Evolutionary conservation across 768 basidiomycete genomes (phyloP).

Genomic region (Lactarius hatsudake): DNA sequence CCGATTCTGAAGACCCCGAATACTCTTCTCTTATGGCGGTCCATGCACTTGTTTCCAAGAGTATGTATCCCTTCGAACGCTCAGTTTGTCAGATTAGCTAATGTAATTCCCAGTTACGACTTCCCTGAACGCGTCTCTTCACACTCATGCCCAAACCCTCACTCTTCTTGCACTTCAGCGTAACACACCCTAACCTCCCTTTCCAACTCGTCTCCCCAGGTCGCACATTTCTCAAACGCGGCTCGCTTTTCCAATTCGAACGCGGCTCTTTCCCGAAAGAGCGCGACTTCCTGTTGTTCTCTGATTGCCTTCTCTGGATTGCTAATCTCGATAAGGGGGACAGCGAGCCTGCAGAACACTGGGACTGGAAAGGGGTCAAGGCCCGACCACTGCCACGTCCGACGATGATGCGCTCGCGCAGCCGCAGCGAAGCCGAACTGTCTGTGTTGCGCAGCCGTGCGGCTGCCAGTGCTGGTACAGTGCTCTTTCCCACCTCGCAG

Average conservation of each 20-base stretch:
- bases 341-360: constrained; percentile 25
- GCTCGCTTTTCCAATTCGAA: constrained; percentile 56
- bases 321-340: constrained; percentile 42
- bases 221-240: constrained; percentile 71
- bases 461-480: background rate
- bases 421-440: constrained; percentile 61
- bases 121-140: constrained; percentile 76
- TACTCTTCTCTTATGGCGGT: constrained; percentile 56
- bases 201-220: constrained; percentile 79
- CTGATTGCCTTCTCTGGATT: constrained; percentile 79
- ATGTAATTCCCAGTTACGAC: constrained; percentile 54
- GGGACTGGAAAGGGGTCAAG: constrained; percentile 29
- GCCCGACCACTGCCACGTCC: constrained; percentile 29
- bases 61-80: constrained; percentile 40
- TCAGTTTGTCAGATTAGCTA: constrained; percentile 17
- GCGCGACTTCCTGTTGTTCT: constrained; percentile 78
- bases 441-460: constrained; percentile 29
- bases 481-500: background rate
- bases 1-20: constrained; percentile 64
- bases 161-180: constrained; percentile 76
- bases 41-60: constrained; percentile 69
- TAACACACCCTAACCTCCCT: constrained; percentile 69
- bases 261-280: constrained; percentile 48
- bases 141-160: constrained; percentile 74
- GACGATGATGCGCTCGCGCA: constrained; percentile 45